These are phyloP conservation scores for Hymenoscyphus scutula DNA, from an alignment of 2,329 filamentous ascomycete genomes.

Conservation along the genomic window DNA sequence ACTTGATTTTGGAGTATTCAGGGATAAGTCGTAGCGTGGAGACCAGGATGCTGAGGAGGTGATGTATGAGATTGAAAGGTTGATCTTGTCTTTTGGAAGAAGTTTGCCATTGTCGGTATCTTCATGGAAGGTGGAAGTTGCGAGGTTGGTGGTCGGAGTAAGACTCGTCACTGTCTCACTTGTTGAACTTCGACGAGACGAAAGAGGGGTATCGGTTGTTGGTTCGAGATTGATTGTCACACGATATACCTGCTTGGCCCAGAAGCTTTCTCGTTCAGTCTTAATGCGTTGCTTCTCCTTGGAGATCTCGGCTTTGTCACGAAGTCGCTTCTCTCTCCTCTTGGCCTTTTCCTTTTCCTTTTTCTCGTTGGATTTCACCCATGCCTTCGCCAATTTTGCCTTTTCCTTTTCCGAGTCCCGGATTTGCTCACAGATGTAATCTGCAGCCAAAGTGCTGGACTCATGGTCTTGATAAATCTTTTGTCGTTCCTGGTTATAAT, in stretches of 20 bases:
- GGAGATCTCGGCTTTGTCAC: constrained; percentile 38
- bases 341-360: constrained; percentile 39
- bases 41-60: constrained; percentile 43
- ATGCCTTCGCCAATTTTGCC: constrained; percentile 28
- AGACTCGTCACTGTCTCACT: constrained; percentile 21
- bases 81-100: constrained; percentile 29
- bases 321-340: constrained; percentile 38
- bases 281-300: constrained; percentile 47
- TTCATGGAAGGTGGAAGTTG: constrained; percentile 27
- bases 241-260: constrained; percentile 49
- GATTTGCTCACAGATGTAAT: constrained; percentile 39
- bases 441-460: constrained; percentile 34
- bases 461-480: constrained; percentile 43
- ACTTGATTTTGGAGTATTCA: constrained; percentile 37
- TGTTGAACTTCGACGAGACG: constrained; percentile 50
- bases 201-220: constrained; percentile 42
- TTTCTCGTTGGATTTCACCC: constrained; percentile 38
- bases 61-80: constrained; percentile 34
- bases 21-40: constrained; percentile 48
- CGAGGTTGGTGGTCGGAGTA: constrained; percentile 22
- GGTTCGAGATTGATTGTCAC: constrained; percentile 52
- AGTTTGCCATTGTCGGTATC: constrained; percentile 13
- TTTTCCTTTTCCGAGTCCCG: constrained; percentile 36
- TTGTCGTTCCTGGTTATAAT: constrained; percentile 31
- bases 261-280: constrained; percentile 46